Percentiles rank a stretch among this genome's conserved stretches.
Conservation (phyloP, 2,329 filamentous ascomycete genomes). For the Colletotrichum tofieldiae region DNA sequence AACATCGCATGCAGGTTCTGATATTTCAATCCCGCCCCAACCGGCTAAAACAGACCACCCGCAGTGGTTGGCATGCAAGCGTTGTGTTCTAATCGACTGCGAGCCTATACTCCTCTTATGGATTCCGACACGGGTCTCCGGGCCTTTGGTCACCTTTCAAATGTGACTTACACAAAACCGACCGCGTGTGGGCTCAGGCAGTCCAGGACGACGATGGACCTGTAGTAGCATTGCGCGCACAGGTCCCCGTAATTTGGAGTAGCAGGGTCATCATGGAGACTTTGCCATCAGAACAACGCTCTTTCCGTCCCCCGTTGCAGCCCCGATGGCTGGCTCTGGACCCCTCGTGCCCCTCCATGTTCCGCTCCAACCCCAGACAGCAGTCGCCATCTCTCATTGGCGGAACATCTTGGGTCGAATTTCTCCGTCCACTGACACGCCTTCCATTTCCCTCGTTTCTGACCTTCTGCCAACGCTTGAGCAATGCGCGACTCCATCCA, state of each 20-base stretch:
- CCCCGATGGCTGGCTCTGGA: not conserved
- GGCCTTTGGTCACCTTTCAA: not conserved
- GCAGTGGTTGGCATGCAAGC: not conserved
- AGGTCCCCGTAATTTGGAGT: not conserved
- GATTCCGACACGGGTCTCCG: not conserved
- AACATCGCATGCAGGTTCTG: not conserved
- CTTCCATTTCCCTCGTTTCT: constrained; percentile 23
- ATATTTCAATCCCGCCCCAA: not conserved
- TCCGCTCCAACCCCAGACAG: constrained; percentile 20
- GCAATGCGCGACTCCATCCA: not conserved
- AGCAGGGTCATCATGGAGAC: not conserved
- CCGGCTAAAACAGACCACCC: constrained; percentile 12
- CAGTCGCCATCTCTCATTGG: not conserved
- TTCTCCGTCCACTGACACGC: constrained; percentile 36
- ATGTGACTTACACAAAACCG: not conserved
- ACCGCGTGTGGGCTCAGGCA: not conserved
- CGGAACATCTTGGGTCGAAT: constrained; percentile 25
- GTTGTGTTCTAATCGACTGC: constrained; percentile 10
- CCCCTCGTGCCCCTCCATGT: constrained; percentile 28
- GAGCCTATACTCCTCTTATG: not conserved
- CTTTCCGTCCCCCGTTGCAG: not conserved
- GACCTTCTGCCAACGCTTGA: constrained; percentile 7
- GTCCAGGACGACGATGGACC: not conserved
- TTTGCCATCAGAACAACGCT: not conserved
- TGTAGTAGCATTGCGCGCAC: not conserved